Base-by-base conservation (phyloP, 192 early-diverging fungal genomes). In the Coemansia sp. region DNA sequence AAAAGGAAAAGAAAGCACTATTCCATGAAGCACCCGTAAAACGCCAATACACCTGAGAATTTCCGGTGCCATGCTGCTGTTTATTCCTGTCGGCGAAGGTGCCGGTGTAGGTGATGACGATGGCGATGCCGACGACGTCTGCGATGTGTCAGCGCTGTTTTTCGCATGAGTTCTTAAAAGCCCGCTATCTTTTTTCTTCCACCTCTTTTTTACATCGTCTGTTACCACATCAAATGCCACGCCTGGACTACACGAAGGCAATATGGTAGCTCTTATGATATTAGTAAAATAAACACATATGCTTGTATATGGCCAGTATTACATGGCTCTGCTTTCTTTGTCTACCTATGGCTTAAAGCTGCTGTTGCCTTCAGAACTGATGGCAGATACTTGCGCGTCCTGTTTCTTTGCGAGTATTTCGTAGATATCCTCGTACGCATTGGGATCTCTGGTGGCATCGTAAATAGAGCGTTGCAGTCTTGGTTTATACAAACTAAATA, bases 1-100 rank as follows among this genome's bases (percentile, higher is more conserved):
- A 15, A n/a, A 33, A 4, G 78, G 78, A 54, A 65, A 72, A 22
- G 78, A 61, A 22, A 61, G 34, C 20, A 74, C 73, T 4, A 79
- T 57, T 1, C 62, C 68, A 45, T 74, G 65, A 32, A 79, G 53
- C 35, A 71, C 64, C 36, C 59, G 38, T 12, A 74, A 62, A 3
- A 79, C 11, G 48, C 60, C 72, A 2, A 74, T 70, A 6, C 48
- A 28, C 8, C 14, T 28, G 12, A 57, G 55, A 6, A 61, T 57
- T 35, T 72, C 63, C 8, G 22, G 32, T 6, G 72, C 51, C 51
- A 66, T 61, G 7, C 43, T 22, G 48, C 53, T 20, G 4, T 35
- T 33, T 52, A 61, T 61, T n/a, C 58, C 43, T 2, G 53, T 32
- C 20, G 55, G 32, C 28, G 55, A 32, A 1, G 33, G 22, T 33